Base-by-base conservation (phyloP, 768 basidiomycete genomes). In the Lactarius deliciosus region DNA sequence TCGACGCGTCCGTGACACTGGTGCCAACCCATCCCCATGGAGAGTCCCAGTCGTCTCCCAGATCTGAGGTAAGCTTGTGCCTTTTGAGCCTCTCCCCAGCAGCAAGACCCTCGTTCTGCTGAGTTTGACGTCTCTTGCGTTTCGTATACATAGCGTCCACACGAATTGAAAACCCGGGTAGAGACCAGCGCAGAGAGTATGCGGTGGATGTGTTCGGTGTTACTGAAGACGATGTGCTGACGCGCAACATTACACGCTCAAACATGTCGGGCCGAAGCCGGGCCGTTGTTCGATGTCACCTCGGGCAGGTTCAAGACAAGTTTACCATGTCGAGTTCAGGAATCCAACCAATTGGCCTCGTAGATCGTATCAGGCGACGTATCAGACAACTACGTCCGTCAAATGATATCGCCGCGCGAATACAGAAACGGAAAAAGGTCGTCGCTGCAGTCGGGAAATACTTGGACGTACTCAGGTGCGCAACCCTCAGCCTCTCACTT, bases 11-110 rank as follows among this genome's bases (percentile, higher is more conserved):
- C 20, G 76, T 76, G 59, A 86, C 87, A 71, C 89, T 86, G 54
- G 86, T 82, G 59, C 83, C 86, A 60, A 92, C 88, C 93, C 93
- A 96, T 59, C 82, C 82, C 93, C 93, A 94, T n/a, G 83, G 77
- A 38, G 83, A 80, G 63, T 79, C 58, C 62, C 62, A 59, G 41
- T 57, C 56, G 22, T 60, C 57, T 75, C 25, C 66, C 13, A 64
- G 22, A 50, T 76, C 76, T 50, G 77, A 77, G n/a, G 81, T 76
- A 18, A 86, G 79, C 62, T 81, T 81, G 64, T 80, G 77, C 60
- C 86, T 83, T 71, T 86, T 87, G 70, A 90, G 81, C 28, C 80
- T 79, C 77, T 90, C 85, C 25, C 87, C 89, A 34, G 87, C 79
- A 57, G 79, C 76, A 43, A 88, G 80, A 28, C 87, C 89, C 71